These are phyloP conservation scores for Colletotrichum sojae DNA, from an alignment of 2,329 filamentous ascomycete species.

Conservation along the genomic window DNA sequence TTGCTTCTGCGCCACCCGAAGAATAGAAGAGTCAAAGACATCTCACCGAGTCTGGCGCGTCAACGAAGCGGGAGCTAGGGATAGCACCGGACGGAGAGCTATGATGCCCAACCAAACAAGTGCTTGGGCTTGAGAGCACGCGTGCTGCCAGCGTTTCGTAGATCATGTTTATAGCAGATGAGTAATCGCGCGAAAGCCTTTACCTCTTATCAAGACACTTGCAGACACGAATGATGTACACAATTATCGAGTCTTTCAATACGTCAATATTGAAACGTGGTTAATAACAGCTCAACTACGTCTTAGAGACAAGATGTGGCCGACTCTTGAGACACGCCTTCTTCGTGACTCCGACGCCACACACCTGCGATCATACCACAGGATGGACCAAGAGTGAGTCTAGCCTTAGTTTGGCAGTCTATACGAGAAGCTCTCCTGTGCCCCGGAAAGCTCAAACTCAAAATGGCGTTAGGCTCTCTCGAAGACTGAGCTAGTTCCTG, in stretches of 20 bases:
- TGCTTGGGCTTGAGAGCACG: neutral
- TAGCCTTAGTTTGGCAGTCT: too few relatives aligned
- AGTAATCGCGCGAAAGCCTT: too few relatives aligned
- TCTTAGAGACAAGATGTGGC: too few relatives aligned
- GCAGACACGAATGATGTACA: too few relatives aligned
- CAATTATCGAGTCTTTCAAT: too few relatives aligned
- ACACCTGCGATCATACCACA: too few relatives aligned
- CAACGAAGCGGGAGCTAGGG: constrained; percentile 24
- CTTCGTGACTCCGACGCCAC: too few relatives aligned
- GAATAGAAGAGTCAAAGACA: constrained; percentile 19
- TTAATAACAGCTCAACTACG: neutral
- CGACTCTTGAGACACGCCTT: too few relatives aligned
- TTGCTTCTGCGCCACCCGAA: constrained; percentile 14
- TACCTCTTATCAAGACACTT: too few relatives aligned
- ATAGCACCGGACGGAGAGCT: neutral
- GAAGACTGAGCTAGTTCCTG: constrained; percentile 4
- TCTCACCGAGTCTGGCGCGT: constrained; percentile 9
- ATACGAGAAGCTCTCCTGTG: neutral
- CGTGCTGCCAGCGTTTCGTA: neutral
- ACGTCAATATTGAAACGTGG: neutral
- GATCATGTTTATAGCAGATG: neutral
- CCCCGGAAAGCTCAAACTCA: constrained; percentile 2
- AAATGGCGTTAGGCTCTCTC: neutral
- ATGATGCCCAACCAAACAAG: neutral
- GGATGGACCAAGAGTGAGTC: too few relatives aligned